Percentiles rank a stretch among this genome's conserved stretches.
Conservation (phyloP, 768 basidiomycete genomes). For the Kwoniella dejecticola region DNA sequence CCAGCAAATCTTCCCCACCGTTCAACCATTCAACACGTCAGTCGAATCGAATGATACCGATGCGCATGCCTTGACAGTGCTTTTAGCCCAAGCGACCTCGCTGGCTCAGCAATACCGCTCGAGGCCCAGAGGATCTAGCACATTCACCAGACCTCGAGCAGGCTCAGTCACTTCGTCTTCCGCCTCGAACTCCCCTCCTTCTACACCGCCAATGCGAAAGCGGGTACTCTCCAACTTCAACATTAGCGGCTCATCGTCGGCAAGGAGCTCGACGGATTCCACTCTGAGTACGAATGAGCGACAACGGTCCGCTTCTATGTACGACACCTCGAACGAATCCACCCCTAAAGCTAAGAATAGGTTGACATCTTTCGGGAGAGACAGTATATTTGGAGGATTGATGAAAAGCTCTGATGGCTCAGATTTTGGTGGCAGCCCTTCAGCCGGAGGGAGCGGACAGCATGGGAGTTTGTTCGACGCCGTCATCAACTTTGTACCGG, state of each 20-base stretch:
- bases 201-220: conserved; percentile 11
- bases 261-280: conserved; percentile 12
- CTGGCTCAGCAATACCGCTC: conserved; percentile 21
- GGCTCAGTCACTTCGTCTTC: conserved; percentile 12
- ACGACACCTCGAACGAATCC: not conserved
- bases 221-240: conserved; percentile 12
- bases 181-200: conserved; percentile 11
- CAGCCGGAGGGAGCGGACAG: not conserved
- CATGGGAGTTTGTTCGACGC: conserved; percentile 32
- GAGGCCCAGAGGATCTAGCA: not conserved
- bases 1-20: conserved; percentile 25
- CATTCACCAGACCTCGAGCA: not conserved
- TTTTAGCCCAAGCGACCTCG: conserved; percentile 27
- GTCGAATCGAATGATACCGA: not conserved
- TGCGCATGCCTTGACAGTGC: conserved; percentile 20
- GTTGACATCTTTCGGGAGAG: conserved; percentile 10
- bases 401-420: conserved; percentile 1
- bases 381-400: conserved; percentile 22
- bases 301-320: not conserved
- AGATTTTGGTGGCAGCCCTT: not conserved
- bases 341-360: conserved; percentile 6
- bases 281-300: conserved; percentile 6
- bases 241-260: not conserved
- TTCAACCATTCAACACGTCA: conserved; percentile 27
- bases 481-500: conserved; percentile 38